Base-by-base conservation (phyloP, 208 protist genomes). In the Willaertia magna region DNA sequence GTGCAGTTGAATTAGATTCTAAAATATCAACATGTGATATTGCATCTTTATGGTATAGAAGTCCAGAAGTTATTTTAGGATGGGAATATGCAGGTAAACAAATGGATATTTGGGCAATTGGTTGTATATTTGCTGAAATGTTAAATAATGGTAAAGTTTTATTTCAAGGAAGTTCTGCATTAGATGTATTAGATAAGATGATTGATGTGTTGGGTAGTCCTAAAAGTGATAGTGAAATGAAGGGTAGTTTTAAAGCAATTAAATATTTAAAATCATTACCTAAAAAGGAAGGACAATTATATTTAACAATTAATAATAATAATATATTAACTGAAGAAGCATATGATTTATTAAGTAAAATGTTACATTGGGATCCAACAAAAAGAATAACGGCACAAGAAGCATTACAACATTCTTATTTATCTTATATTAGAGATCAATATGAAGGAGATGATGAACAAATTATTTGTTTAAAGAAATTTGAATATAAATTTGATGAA, bases 1-100 rank as follows among this genome's bases (percentile, higher is more conserved):
- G 94, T 20, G 89, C 86, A 30, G 74, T 76, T 16, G 67, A 85
- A 22, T 11, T 42, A 34, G 78, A 85, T 39, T 34, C 46, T 7
- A 86, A 90, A 14, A 93, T 93, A 39, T 96, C 98, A 93, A 98
- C 97, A 39, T 91, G 96, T 51, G 98, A 98, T 87, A 96, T 98
- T 30, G 95, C 96, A 48, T 99, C 97, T 3, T 90, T 98, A 16
- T 99, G 97, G 97, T 99, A 99, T 90, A 91, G 98, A 20, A 94
- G 98, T 7, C 98, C 98, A 11, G 98, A 99, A 91, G 91, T 99
- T 51, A 93, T 99, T 51, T 91, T 99, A 18, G 92, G 93, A 4
- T 67, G 30, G 0, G 49, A 43, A 67, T n/a, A 44, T n/a, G 12
- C 7, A 20, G 74, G 4, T 4, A 84, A 84, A 0, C 93, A 97